These are phyloP conservation scores for Voacanga thouarsii DNA, from an alignment of 257 asterid genomes.

Conservation along the genomic window DNA sequence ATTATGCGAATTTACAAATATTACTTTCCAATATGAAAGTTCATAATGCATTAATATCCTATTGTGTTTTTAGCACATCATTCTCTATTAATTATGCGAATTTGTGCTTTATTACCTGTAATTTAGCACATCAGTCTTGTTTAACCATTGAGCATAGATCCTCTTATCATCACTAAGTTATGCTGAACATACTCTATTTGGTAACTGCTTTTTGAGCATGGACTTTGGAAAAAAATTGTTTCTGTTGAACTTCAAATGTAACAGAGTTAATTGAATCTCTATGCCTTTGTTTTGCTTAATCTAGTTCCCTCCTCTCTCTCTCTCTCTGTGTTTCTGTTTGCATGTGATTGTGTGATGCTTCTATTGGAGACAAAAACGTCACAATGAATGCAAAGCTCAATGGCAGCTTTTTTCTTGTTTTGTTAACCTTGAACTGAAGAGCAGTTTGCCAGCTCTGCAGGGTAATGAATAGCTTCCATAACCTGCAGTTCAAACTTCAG, in stretches of 20 bases:
- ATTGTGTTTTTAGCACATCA: too few relatives aligned
- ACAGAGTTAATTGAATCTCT: neutral
- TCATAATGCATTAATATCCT: neutral
- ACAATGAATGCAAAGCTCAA: neutral
- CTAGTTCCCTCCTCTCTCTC: too few relatives aligned
- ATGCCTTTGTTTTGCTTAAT: neutral
- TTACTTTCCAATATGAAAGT: neutral
- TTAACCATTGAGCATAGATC: neutral
- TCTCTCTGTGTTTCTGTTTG: too few relatives aligned
- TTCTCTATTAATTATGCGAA: neutral
- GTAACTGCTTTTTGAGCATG: neutral
- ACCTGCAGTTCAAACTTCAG: neutral
- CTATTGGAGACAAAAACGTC: neutral
- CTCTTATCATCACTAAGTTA: neutral
- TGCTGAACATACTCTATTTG: neutral
- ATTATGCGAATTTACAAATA: neutral
- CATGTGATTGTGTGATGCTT: neutral
- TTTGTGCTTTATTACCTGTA: neutral
- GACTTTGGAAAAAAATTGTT: neutral
- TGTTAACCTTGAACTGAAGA: neutral
- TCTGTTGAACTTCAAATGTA: neutral
- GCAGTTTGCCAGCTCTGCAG: neutral
- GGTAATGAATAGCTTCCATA: neutral
- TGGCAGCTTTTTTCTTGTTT: neutral
- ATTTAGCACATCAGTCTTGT: neutral